Base-by-base conservation (phyloP, 2,329 filamentous ascomycete genomes). In the Hypoxylon sp. region DNA sequence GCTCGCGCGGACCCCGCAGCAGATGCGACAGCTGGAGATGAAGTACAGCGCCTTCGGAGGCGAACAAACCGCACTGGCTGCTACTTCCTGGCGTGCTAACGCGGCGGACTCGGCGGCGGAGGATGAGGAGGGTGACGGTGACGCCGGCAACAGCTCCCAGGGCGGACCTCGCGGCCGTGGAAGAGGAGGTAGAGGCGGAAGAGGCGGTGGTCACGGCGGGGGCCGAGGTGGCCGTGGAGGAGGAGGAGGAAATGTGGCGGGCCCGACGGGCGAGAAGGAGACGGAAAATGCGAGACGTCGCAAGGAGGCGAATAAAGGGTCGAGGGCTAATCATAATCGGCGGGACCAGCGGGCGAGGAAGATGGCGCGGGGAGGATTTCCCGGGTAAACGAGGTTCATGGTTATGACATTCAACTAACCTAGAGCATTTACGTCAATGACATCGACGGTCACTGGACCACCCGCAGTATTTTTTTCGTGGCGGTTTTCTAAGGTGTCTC, bases 301-400 rank as follows among this genome's bases (percentile, higher is more conserved):
- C 65, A 97, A 97, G 75, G 94, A 97, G 74, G 88, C 91, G 24
- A 91, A 89, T 70, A 97, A 97, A 76, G 85, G 89, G 2, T 91
- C 90, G 20, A 83, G 90, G 64, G 93, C 92, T 30, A 97, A 97
- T 74, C 93, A 97, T 75, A 95, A 93, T 76, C 87, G 94, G 24
- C 85, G 93, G 51, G 91, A 96, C 73, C 85, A 85, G 62, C 80
- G 86, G 34, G 87, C 87, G 11, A 87, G 78, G 72, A 91, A 91
- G 78, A 88, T 90, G 86, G 85, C 85, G 13, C 81, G 87, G 24
- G 84, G 81, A 6, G 82, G 82, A 13, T 64, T 76, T 37, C 68
- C 72, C 11, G 74, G 72, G 7, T 75, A 51, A 70, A 46, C 24
- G 22, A 49, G 34, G 26, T 39, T 10, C 4, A 17, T 20, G 17